Conservation (phyloP, 2,329 filamentous ascomycete genomes). For the Fusarium sp. region DNA sequence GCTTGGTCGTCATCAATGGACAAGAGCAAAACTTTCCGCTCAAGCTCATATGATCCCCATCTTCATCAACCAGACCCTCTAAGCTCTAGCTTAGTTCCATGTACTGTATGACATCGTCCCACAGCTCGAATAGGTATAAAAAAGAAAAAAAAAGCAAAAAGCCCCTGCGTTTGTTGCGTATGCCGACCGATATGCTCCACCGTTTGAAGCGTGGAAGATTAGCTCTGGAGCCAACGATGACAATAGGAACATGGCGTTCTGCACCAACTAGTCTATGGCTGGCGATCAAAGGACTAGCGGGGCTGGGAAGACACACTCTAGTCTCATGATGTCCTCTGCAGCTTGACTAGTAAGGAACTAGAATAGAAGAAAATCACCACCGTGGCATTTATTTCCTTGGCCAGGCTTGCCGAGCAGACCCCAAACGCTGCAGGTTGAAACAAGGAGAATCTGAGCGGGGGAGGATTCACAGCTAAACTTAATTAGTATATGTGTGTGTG, state of each 20-base stretch:
- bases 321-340: constrained; percentile 13
- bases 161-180: constrained; percentile 7
- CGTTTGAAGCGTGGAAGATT: constrained; percentile 23
- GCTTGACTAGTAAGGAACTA: constrained; percentile 8
- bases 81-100: not conserved
- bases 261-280: constrained; percentile 38
- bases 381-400: not conserved
- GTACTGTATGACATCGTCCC: constrained; percentile 6
- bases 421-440: not conserved
- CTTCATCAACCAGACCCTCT: not conserved
- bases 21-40: not conserved
- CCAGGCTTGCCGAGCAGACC: not conserved
- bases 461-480: constrained; percentile 2
- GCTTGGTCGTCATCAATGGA: constrained; percentile 1
- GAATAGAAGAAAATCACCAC: constrained; percentile 2
- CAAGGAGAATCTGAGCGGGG: not conserved
- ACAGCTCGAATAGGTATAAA: constrained; percentile 13
- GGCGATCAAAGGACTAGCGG: constrained; percentile 24
- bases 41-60: not conserved
- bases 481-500: not conserved
- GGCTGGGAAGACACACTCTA: constrained; percentile 1
- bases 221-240: constrained; percentile 24
- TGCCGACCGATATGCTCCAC: constrained; percentile 34
- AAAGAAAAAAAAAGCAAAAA: constrained; percentile 28
- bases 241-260: constrained; percentile 39